Percentiles rank a stretch among this genome's conserved stretches.
Evolutionary conservation across 78 protist genomes (phyloP).

Genomic region (Dictyostelium capitatum): DNA sequence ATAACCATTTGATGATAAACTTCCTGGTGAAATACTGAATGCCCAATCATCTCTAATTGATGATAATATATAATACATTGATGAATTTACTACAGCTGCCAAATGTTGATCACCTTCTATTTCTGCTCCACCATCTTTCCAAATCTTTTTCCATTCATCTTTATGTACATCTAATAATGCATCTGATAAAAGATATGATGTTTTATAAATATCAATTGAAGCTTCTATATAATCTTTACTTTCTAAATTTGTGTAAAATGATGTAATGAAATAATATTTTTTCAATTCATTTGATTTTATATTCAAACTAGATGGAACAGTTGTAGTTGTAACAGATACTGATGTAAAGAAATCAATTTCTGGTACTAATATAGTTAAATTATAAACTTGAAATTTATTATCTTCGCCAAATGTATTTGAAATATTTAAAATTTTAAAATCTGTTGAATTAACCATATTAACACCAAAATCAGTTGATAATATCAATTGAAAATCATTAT

Average conservation of each 20-base stretch:
- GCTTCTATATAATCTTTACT: background rate
- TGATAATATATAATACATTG: conserved; percentile 46
- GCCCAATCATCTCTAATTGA: conserved; percentile 76
- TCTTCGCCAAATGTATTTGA: background rate
- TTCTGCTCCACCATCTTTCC: conserved; percentile 66
- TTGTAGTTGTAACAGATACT: conserved; percentile 14
- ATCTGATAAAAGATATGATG: background rate
- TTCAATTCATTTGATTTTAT: background rate
- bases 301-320: background rate
- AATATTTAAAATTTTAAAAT: background rate
- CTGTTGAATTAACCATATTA: background rate
- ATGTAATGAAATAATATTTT: conserved; percentile 21
- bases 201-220: conserved; percentile 11
- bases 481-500: background rate
- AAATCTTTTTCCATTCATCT: conserved; percentile 37
- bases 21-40: conserved; percentile 58
- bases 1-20: conserved; percentile 53
- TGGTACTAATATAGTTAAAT: conserved; percentile 15
- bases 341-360: conserved; percentile 16
- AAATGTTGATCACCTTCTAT: conserved; percentile 56
- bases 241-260: conserved; percentile 7
- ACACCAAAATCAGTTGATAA: background rate
- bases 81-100: conserved; percentile 57
- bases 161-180: background rate
- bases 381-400: background rate